phyloP scores from a whole-genome alignment of 1,139 yeast genomes.

The Lodderomyces jiufengensis region DNA sequence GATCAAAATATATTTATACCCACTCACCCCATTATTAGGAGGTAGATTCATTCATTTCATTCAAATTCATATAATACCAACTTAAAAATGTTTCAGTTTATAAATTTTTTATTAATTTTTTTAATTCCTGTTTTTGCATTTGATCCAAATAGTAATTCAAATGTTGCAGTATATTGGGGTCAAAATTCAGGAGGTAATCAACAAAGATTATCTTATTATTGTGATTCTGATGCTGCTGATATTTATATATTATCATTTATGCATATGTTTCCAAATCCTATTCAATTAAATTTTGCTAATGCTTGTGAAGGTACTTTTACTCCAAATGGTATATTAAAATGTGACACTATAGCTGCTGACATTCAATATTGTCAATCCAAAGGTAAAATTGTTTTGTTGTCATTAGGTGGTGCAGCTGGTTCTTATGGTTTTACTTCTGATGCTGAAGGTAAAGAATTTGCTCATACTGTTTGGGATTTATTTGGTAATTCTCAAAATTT shows the following conservation, averaged over 20 bases:
- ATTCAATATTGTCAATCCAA: slow-evolving; percentile 75
- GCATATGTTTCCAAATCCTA: slow-evolving; percentile 50
- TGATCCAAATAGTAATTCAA: slow-evolving; percentile 44
- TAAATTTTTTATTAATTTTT: slow-evolving; percentile 7
- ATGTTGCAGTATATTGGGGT: slow-evolving; percentile 89
- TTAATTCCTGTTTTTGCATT: slow-evolving; percentile 26
- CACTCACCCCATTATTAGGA: slow-evolving; percentile 4
- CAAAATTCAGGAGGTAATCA: slow-evolving; percentile 71
- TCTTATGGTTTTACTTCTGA: slow-evolving; percentile 69
- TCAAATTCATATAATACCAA: not conserved
- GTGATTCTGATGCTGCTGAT: slow-evolving; percentile 66
- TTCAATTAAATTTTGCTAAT: slow-evolving; percentile 62
- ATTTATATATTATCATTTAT: slow-evolving; percentile 72
- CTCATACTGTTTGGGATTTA: slow-evolving; percentile 74
- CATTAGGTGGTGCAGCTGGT: slow-evolving; percentile 88
- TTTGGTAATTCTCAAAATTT: slow-evolving; percentile 66
- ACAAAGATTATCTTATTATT: slow-evolving; percentile 59
- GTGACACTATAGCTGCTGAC: slow-evolving; percentile 67
- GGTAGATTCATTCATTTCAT: slow-evolving; percentile 4
- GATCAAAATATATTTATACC: slow-evolving; percentile 1
- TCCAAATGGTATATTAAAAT: slow-evolving; percentile 54
- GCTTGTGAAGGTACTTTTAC: slow-evolving; percentile 54
- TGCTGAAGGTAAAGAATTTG: slow-evolving; percentile 62
- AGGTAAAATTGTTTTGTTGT: slow-evolving; percentile 76
- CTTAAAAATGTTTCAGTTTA: too few relatives aligned